Base-by-base conservation (phyloP, 2,329 filamentous ascomycete genomes). In the Pseudogymnoascus sp. region DNA sequence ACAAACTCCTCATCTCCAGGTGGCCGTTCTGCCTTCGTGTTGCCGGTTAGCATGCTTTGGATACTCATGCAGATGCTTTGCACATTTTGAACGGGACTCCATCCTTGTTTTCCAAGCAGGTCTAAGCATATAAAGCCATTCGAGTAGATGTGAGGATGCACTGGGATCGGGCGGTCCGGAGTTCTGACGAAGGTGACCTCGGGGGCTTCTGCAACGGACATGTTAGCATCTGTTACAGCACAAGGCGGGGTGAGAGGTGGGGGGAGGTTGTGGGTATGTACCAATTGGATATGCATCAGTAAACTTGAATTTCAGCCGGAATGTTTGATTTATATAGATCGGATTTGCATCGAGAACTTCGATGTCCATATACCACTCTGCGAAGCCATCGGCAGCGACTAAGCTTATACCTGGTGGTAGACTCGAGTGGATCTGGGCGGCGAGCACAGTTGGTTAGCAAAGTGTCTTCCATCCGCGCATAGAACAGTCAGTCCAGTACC, bases 41-140 rank as follows among this genome's bases (percentile, higher is more conserved):
- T 99, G 65, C 93, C 92, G 1, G 94, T 97, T 71, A 99, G 77
- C 94, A 99, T 99, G 78, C 91, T 96, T 77, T 99, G 94, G 61
- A 99, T 84, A 75, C 91, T 96, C 84, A 99, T 94, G 79, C 92
- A 97, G 27, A 99, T 87, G 71, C 90, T 96, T 79, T 97, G 93
- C 7, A 97, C 94, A 63, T 93, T 97, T 73, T 99, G 94, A 0
- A 99, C 93, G 0, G 94, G 94, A 58, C 89, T 94, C 94, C 94
- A 99, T 62, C 94, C 94, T 66, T 91, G 87, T 8, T 84, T 80
- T 60, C 91, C 91, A 7, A 99, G 85, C 1, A 99, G 84, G 70
- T 99, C 94, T 58, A 99, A 88, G 71, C 94, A 99, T 73, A 99
- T 99, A 74, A 97, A 96, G 69, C 94, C 94, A 75, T 99, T 99